Evolutionary conservation across 306 rosid genomes (phyloP), one percentile per base, ranked within the genome.

Genomic region (Glycine soja): DNA sequence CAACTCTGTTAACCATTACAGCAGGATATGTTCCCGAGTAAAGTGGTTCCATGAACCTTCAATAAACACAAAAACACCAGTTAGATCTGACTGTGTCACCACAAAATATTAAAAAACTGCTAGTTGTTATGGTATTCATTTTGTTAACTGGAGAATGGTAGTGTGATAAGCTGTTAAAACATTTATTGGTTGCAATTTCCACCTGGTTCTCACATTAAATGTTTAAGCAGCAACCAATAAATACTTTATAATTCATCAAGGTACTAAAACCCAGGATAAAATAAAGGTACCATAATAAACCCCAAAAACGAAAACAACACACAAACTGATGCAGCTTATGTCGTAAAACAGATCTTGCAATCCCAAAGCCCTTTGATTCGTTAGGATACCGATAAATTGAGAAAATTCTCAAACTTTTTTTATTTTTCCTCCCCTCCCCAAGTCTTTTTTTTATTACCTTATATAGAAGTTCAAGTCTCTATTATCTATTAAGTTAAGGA

Each of bases 11-110:
- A 64, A 85, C 81, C 87, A 91, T 87, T 62, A 75, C 85, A 12
- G 80, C 78, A 14, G 97, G 94, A 78, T 91, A 88, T 42, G 85
- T 71, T 5, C 94, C 97, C 30, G 84, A 80, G 63, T 86, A 51
- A 47, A 91, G 80, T 1, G 94, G 94, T 46, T 88, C 89, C 88
- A 90, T 81, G 83, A 87, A 86, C 91, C 95, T 91, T 78, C 14
- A 84, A 54, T 32, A 46, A 65, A 63, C 66, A 50, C 53, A 75
- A 52, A 19, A 80, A 16, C 7, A 81, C 9, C 5, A 83, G 81
- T 83, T 57, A 63, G 70, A 47, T 10, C 52, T 13, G 11, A 82
- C 13, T 15, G 14, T 63, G 54, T 72, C 15, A 34, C 42, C 40
- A 38, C 50, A 69, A 58, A 54, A 10, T 65, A 7, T 16, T 43